phyloP scores from a whole-genome alignment of 1,284 basidiomycete genomes.

The Papiliotrema laurentii region DNA sequence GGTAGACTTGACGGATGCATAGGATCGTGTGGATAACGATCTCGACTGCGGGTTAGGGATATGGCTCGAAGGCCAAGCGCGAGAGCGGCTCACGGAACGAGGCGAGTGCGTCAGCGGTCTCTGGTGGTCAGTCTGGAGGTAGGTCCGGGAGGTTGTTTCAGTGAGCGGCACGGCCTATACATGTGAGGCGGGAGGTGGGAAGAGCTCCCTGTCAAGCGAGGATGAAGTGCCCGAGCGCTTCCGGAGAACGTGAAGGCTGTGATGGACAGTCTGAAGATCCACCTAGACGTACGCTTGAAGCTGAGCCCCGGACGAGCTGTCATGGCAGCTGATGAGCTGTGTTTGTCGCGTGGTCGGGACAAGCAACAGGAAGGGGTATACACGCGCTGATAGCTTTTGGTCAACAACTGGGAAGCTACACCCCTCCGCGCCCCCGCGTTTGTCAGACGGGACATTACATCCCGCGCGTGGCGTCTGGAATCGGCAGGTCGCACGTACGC shows the following conservation, averaged over 20 bases:
- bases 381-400: not conserved
- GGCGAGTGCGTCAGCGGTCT: constrained; percentile 35
- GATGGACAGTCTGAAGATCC: not conserved
- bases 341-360: not conserved
- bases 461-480: not conserved
- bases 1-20: constrained; percentile 84
- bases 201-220: not conserved
- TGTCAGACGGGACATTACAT: too few species aligned
- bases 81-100: constrained; percentile 34
- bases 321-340: not conserved
- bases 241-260: not conserved
- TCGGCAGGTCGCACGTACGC: too few species aligned
- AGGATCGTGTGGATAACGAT: constrained; percentile 88
- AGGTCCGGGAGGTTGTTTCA: too few species aligned
- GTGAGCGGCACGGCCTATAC: too few species aligned
- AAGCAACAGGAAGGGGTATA: not conserved
- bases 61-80: not conserved
- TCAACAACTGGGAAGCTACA: not conserved
- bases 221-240: not conserved
- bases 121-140: constrained; percentile 16
- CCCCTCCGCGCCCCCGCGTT: not conserved
- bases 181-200: too few species aligned
- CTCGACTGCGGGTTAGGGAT: constrained; percentile 62
- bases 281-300: constrained; percentile 24
- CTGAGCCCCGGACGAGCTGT: constrained; percentile 24